These are phyloP conservation scores for Ilyonectria destructans DNA, from an alignment of 2,329 filamentous ascomycete genomes.

Conservation along the genomic window DNA sequence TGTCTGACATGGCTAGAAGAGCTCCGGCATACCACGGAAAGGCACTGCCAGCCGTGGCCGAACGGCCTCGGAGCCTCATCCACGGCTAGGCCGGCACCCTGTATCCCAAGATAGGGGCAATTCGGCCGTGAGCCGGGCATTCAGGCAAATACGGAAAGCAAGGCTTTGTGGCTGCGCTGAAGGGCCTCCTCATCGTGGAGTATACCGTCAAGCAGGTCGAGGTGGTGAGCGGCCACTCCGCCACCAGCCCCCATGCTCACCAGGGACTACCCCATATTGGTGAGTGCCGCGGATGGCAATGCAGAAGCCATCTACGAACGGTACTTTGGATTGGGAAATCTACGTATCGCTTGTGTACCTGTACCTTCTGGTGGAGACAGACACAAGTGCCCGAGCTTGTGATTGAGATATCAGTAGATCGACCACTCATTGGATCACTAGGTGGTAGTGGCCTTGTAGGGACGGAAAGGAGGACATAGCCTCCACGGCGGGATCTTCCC, in stretches of 20 bases:
- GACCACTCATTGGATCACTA: neutral
- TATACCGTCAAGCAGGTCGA: neutral
- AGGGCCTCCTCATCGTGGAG: slow-evolving; percentile 8
- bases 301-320: slow-evolving; percentile 15
- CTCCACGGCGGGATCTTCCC: slow-evolving; percentile 16
- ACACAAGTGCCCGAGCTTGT: neutral
- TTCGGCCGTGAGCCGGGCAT: slow-evolving; percentile 14
- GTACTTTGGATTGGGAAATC: slow-evolving; percentile 13
- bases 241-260: slow-evolving; percentile 22
- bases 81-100: slow-evolving; percentile 18
- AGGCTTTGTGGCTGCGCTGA: slow-evolving; percentile 5
- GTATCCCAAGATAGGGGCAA: slow-evolving; percentile 6
- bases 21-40: slow-evolving; percentile 29
- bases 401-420: slow-evolving; percentile 5
- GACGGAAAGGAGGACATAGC: slow-evolving; percentile 1
- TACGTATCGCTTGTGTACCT: slow-evolving; percentile 14
- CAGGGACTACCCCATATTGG: neutral
- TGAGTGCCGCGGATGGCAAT: neutral
- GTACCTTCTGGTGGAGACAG: slow-evolving; percentile 2
- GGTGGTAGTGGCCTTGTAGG: neutral
- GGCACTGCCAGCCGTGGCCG: slow-evolving; percentile 29
- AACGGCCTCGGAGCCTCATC: slow-evolving; percentile 26
- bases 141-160: neutral
- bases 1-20: slow-evolving; percentile 13
- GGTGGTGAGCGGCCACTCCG: slow-evolving; percentile 6